These are phyloP conservation scores for Neovahlkampfia damariscottae DNA, from an alignment of 78 protist genomes.

Conservation along the genomic window DNA sequence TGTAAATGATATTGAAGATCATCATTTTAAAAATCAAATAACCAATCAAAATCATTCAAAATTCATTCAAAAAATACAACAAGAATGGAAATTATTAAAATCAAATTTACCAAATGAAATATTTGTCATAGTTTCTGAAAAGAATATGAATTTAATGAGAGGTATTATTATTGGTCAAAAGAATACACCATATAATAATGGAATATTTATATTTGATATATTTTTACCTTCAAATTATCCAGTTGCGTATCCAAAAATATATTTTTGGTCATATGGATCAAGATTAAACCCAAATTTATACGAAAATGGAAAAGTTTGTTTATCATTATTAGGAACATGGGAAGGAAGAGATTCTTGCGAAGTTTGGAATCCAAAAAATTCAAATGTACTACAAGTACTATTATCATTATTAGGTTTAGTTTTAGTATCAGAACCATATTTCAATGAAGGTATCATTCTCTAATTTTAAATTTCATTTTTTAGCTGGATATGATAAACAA, in stretches of 20 bases:
- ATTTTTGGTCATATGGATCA: slow-evolving; percentile 3
- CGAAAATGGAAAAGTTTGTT: slow-evolving; percentile 41
- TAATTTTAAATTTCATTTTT: no score
- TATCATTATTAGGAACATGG: slow-evolving; percentile 55
- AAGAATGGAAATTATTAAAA: slow-evolving; percentile 18
- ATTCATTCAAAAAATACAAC: not conserved
- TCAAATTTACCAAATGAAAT: slow-evolving; percentile 14
- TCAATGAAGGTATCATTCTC: no score
- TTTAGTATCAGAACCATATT: slow-evolving; percentile 44
- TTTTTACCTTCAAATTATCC: slow-evolving; percentile 22
- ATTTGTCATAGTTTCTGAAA: slow-evolving; percentile 4
- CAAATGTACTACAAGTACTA: slow-evolving; percentile 13
- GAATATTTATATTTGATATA: slow-evolving; percentile 20
- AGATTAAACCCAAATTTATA: slow-evolving; percentile 52
- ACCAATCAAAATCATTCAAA: not conserved
- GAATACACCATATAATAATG: slow-evolving; percentile 30
- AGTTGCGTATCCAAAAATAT: not conserved
- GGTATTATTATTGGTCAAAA: slow-evolving; percentile 27
- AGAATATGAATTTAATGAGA: slow-evolving; percentile 7
- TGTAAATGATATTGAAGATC: not conserved
- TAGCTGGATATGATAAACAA: slow-evolving; percentile 38
- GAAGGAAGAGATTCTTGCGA: slow-evolving; percentile 18
- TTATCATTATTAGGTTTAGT: slow-evolving; percentile 41
- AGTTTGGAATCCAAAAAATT: slow-evolving; percentile 21
- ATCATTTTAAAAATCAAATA: not conserved